A percentile compares a stretch with the other conserved stretches of the same genome.
Conservation (phyloP, 305 asterid genomes). For the Striga hermonthica region DNA sequence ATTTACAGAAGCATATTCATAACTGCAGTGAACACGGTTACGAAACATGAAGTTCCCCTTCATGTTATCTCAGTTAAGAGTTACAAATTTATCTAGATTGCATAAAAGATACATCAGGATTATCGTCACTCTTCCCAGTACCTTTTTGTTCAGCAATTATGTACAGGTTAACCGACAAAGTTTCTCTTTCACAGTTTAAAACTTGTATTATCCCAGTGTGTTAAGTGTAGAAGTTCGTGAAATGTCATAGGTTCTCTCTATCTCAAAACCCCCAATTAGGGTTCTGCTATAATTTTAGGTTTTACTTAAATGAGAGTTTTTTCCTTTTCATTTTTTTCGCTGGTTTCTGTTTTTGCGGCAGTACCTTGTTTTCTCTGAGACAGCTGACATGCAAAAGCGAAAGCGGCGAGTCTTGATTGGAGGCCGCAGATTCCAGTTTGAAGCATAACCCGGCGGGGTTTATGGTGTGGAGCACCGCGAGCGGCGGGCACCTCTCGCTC, state of each 20-base stretch:
- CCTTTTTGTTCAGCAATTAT: conserved; percentile 14
- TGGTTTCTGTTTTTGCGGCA: conserved; percentile 35
- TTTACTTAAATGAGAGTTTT: conserved; percentile 16
- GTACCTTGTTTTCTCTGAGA: conserved; percentile 97
- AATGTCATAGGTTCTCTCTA: conserved; percentile 23
- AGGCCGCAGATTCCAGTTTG: conserved; percentile 68
- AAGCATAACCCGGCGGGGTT: conserved; percentile 62
- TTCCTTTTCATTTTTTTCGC: conserved; percentile 15
- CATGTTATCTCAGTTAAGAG: not conserved
- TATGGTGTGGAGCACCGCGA: conserved; percentile 81
- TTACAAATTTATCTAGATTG: not conserved
- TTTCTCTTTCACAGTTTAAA: conserved; percentile 2
- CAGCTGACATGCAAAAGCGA: conserved; percentile 78
- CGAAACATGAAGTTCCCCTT: conserved; percentile 20
- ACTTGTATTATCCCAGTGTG: conserved; percentile 4
- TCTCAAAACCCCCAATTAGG: conserved; percentile 27
- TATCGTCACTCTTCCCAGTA: conserved; percentile 28
- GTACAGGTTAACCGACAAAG: conserved; percentile 13
- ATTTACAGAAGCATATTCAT: not conserved
- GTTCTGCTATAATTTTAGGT: conserved; percentile 21
- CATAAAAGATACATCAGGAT: conserved; percentile 1
- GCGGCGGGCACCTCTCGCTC: conserved; percentile 95
- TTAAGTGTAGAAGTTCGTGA: not conserved
- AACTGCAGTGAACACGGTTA: conserved; percentile 9
- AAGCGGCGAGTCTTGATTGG: conserved; percentile 65